phyloP scores from a whole-genome alignment of 768 basidiomycete genomes.

The Termitomyces sp. region DNA sequence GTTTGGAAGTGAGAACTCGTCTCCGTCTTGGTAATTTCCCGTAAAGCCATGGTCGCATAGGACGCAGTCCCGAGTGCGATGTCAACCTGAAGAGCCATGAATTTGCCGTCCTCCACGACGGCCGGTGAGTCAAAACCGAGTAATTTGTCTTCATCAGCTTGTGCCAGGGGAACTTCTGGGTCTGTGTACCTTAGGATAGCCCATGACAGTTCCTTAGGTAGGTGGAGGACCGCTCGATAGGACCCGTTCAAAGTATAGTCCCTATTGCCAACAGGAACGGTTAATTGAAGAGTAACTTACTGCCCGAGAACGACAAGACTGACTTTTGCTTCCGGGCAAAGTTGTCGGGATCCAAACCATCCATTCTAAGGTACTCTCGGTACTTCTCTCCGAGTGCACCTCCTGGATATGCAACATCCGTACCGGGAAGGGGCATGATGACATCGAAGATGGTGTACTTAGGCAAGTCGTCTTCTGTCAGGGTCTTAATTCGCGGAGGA shows the following conservation, averaged over 20 bases:
- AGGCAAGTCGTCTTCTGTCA: slow-evolving; percentile 72
- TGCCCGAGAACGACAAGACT: slow-evolving; percentile 16
- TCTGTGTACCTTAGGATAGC: slow-evolving; percentile 83
- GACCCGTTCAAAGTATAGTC: slow-evolving; percentile 92
- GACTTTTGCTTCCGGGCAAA: slow-evolving; percentile 89
- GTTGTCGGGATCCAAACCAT: slow-evolving; percentile 88
- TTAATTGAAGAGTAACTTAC: slow-evolving; percentile 1
- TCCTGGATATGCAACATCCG: slow-evolving; percentile 88
- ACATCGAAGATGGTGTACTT: slow-evolving; percentile 91
- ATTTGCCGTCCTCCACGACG: slow-evolving; percentile 67
- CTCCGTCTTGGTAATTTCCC: slow-evolving; percentile 93
- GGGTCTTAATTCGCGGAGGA: slow-evolving; percentile 66
- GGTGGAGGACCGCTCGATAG: slow-evolving; percentile 87
- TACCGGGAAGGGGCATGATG: slow-evolving; percentile 95
- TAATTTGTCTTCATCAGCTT: slow-evolving; percentile 92
- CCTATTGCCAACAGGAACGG: slow-evolving; percentile 33
- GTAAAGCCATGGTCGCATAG: slow-evolving; percentile 97
- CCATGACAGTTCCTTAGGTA: slow-evolving; percentile 82
- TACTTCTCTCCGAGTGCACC: slow-evolving; percentile 86
- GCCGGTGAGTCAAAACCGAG: slow-evolving; percentile 75
- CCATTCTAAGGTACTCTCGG: slow-evolving; percentile 70
- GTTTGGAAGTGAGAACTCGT: slow-evolving; percentile 91
- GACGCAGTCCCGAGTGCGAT: slow-evolving; percentile 86
- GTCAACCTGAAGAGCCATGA: slow-evolving; percentile 82
- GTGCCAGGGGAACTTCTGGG: slow-evolving; percentile 86